Conservation (phyloP, 2,329 filamentous ascomycete genomes). For the Hypoxylon sp. region DNA sequence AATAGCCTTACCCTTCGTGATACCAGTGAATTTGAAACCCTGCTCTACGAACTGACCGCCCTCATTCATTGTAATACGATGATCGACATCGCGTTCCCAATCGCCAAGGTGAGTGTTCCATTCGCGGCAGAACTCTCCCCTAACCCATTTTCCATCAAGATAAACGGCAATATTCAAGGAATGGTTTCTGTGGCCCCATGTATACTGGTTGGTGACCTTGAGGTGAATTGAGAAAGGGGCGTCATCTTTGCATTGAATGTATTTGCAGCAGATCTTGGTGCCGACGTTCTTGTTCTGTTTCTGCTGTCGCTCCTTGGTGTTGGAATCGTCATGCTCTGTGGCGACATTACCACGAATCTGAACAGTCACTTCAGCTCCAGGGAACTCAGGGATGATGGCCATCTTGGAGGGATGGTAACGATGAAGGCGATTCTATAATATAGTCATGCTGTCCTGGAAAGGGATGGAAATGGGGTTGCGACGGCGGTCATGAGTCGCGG, state of each 20-base stretch:
- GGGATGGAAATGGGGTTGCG: not conserved
- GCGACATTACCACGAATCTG: not conserved
- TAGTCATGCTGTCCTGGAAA: not conserved
- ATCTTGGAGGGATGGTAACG: not conserved
- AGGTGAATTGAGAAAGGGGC: not conserved
- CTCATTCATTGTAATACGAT: not conserved
- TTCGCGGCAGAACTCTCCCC: not conserved
- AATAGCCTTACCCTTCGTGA: not conserved
- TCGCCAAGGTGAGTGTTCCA: not conserved
- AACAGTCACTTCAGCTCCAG: slow-evolving; percentile 6
- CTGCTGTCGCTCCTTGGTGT: not conserved
- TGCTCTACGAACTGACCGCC: not conserved
- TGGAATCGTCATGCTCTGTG: slow-evolving; percentile 1
- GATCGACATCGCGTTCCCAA: not conserved
- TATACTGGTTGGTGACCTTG: slow-evolving; percentile 4
- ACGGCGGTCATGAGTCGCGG: not conserved
- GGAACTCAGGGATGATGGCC: slow-evolving; percentile 5
- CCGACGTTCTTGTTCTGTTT: not conserved
- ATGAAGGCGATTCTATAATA: not conserved
- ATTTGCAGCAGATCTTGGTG: slow-evolving; percentile 2
- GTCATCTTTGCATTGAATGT: slow-evolving; percentile 4
- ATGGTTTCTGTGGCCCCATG: not conserved
- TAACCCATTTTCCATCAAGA: not conserved
- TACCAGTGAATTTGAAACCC: slow-evolving; percentile 2
- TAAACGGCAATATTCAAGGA: not conserved